phyloP scores from a whole-genome alignment of 495 filamentous ascomycete genomes.

The Glarea lozoyensis region DNA sequence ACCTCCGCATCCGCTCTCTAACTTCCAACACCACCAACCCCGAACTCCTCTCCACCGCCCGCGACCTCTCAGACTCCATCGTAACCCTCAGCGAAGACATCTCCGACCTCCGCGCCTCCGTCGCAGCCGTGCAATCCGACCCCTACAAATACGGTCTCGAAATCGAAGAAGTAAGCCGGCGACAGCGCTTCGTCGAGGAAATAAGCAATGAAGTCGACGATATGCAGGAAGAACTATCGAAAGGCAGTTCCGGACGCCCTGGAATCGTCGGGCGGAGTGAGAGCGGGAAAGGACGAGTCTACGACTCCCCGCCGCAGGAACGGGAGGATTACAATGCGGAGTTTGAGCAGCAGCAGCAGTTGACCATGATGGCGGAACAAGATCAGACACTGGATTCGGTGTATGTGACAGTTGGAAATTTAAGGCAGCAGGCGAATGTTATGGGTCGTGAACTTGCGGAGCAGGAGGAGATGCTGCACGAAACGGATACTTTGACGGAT shows the following conservation, averaged over 20 bases:
- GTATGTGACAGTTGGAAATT: constrained; percentile 81
- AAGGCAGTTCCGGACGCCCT: constrained; percentile 12
- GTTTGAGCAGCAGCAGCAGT: constrained; percentile 86
- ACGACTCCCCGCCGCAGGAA: constrained; percentile 25
- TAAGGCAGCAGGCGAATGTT: constrained; percentile 80
- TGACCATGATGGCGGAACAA: constrained; percentile 89
- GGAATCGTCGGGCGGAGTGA: constrained; percentile 20
- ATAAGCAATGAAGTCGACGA: constrained; percentile 80
- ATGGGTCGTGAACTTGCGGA: constrained; percentile 96
- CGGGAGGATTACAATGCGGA: constrained; percentile 49
- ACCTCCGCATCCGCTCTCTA: constrained; percentile 89
- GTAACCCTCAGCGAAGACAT: constrained; percentile 76
- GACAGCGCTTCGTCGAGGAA: constrained; percentile 78
- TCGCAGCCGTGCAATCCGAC: constrained; percentile 80
- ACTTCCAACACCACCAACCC: constrained; percentile 59
- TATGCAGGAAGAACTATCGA: constrained; percentile 74
- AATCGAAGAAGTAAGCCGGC: constrained; percentile 68
- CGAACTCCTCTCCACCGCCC: constrained; percentile 74
- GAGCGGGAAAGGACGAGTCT: constrained; percentile 21
- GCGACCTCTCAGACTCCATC: constrained; percentile 72
- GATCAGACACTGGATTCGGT: constrained; percentile 89
- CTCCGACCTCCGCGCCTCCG: constrained; percentile 78
- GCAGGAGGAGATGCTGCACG: constrained; percentile 71
- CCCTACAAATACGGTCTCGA: constrained; percentile 86
- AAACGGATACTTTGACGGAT: constrained; percentile 73